Conservation (phyloP, 495 filamentous ascomycete genomes). For the Tuber indicum region DNA sequence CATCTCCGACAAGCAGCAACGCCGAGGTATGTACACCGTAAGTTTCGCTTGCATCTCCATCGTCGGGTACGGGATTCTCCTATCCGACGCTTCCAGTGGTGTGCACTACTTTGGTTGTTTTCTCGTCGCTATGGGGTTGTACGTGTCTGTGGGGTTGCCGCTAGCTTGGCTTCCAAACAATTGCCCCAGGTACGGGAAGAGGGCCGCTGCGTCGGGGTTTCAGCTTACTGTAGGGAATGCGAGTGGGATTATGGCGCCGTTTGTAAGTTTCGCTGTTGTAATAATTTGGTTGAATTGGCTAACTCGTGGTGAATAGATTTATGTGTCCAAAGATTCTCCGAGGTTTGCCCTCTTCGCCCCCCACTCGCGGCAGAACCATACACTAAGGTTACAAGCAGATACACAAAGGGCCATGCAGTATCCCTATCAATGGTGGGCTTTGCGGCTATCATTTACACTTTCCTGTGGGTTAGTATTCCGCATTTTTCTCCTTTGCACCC, state of each 20-base stretch:
- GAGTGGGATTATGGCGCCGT: constrained; percentile 62
- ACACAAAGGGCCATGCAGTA: constrained; percentile 52
- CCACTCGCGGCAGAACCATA: background rate
- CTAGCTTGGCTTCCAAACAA: constrained; percentile 59
- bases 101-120: constrained; percentile 69
- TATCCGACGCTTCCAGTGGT: constrained; percentile 53
- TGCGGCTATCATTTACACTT: constrained; percentile 47
- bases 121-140: constrained; percentile 63
- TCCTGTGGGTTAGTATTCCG: constrained; percentile 46
- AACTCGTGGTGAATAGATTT: constrained; percentile 48
- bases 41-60: constrained; percentile 54
- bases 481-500: too few relatives aligned
- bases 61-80: constrained; percentile 62
- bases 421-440: constrained; percentile 52
- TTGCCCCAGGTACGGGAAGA: constrained; percentile 62
- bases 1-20: constrained; percentile 56
- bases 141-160: constrained; percentile 62
- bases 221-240: constrained; percentile 65
- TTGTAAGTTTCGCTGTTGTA: constrained; percentile 47
- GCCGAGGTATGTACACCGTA: constrained; percentile 56
- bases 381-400: constrained; percentile 46
- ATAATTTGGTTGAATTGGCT: constrained; percentile 36
- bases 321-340: constrained; percentile 17
- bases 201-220: constrained; percentile 62
- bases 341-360: constrained; percentile 39